Evolutionary conservation across 2,329 filamentous ascomycete species (phyloP).

Genomic region (Fonsecaea pedrosoi): DNA sequence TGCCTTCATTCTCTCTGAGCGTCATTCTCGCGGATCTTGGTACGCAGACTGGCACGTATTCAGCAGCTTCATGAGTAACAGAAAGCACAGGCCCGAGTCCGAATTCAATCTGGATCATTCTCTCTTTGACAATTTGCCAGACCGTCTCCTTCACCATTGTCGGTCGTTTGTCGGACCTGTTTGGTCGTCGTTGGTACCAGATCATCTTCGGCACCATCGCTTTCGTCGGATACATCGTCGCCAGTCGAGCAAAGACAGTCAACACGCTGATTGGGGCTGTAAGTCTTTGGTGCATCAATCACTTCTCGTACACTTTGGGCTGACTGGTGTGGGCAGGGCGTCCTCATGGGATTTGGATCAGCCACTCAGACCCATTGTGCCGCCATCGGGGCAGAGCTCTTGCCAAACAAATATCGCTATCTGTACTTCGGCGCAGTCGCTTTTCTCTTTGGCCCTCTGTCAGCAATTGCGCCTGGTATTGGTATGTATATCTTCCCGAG

Average conservation of each 20-base stretch:
- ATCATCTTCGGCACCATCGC: constrained; percentile 10
- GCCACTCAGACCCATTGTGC: constrained; percentile 15
- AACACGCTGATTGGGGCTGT: constrained; percentile 15
- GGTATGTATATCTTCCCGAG: constrained; percentile 8
- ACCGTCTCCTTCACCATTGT: constrained; percentile 11
- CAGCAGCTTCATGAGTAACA: constrained; percentile 11
- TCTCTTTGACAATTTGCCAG: constrained; percentile 13
- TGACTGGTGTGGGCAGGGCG: constrained; percentile 7
- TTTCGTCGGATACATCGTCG: constrained; percentile 4
- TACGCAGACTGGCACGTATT: neutral
- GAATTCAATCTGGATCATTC: constrained; percentile 15
- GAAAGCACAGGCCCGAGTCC: constrained; percentile 7
- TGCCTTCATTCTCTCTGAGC: constrained; percentile 12
- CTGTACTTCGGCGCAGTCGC: constrained; percentile 16
- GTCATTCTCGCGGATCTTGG: constrained; percentile 14
- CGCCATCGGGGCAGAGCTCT: constrained; percentile 12
- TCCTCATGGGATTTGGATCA: constrained; percentile 14
- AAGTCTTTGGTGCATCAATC: constrained; percentile 11
- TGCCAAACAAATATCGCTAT: constrained; percentile 17
- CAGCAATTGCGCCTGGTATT: constrained; percentile 11
- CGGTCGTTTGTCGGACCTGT: constrained; percentile 16
- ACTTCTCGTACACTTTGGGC: constrained; percentile 5
- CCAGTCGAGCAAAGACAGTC: constrained; percentile 15
- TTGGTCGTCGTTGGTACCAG: constrained; percentile 8
- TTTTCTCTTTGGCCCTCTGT: constrained; percentile 4